Conservation (phyloP, 768 basidiomycete genomes). For the Tricholoma saponaceum region DNA sequence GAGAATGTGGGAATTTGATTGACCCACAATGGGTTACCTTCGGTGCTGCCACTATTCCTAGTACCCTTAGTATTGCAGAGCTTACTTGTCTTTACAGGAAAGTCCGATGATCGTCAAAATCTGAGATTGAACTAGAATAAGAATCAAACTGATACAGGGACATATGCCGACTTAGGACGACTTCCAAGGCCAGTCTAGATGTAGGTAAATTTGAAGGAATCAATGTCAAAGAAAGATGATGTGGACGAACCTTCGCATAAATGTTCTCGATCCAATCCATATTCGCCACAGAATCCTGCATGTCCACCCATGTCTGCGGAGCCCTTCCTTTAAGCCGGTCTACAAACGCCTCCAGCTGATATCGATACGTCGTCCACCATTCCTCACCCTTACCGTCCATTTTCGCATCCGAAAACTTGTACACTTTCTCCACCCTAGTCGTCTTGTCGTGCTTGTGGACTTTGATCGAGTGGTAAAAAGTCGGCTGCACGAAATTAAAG, state of each 20-base stretch:
- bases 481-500: conserved; percentile 30
- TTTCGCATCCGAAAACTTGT: conserved; percentile 36
- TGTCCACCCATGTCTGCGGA: conserved; percentile 48
- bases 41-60: too few relatives aligned
- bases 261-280: conserved; percentile 54
- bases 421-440: conserved; percentile 35
- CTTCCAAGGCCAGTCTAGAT: too few relatives aligned
- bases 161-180: too few relatives aligned
- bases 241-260: conserved; percentile 37
- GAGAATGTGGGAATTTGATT: too few relatives aligned
- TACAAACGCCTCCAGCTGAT: conserved; percentile 60
- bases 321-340: conserved; percentile 47
- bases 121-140: too few relatives aligned
- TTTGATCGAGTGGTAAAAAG: conserved; percentile 41
- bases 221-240: too few relatives aligned
- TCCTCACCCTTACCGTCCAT: conserved; percentile 32
- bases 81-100: too few relatives aligned
- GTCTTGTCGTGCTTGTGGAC: conserved; percentile 26
- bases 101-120: too few relatives aligned
- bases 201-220: too few relatives aligned
- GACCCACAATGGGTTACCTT: too few relatives aligned
- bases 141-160: too few relatives aligned
- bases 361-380: conserved; percentile 51
- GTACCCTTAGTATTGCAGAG: too few relatives aligned
- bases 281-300: conserved; percentile 47